Base-by-base conservation (phyloP, 257 asterid species). In the Solanum acaule region DNA sequence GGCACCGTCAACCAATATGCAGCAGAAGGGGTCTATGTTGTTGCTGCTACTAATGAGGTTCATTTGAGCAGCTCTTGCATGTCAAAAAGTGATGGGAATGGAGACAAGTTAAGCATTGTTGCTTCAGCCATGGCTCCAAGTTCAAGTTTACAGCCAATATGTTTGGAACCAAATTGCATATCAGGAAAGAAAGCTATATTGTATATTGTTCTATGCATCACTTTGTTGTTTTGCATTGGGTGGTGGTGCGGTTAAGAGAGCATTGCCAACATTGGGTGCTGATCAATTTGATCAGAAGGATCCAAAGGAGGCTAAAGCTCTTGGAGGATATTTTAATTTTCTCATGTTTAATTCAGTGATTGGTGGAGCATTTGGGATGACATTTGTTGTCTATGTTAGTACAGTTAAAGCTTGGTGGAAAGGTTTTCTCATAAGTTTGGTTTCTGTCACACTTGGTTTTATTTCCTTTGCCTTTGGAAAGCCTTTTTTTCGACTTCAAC, bases 211-310 rank as follows among this genome's bases (percentile, higher is more conserved):
- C 88, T 97, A 94, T 89, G 79, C 92, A 13, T 87, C 98, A 6
- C 86, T 97, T 67, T 91, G 92, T 59, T 72, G 95, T 38, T 20
- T 95, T 78, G 98, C 98, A 3, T 85, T 96, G 29, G 99, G 99
- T 5, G 85, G 86, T 9, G 98, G 98, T 18, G 98, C 98, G 61
- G 92, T 93, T 4, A 92, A 90, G 79, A 98, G 98, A 5, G 92
- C 98, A 4, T 94, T 97, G 18, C 96, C 99, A 1, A 92, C 99
- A 1, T 92, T 97, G 2, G 99, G 99, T 16, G 99, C 98, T 1
- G 99, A 97, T 88, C 98, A 97, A 33, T 97, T 95, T 38, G 93
- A 93, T 34, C 89, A 88, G 8, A 94, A 92, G 65, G 93, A 93
- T 86, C 94, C 98, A 0, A 94, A 92, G 35, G 94, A 92, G 71